These are phyloP conservation scores for Simmondsia chinensis DNA, from an alignment of 148 eudicot genomes.

Conservation along the genomic window DNA sequence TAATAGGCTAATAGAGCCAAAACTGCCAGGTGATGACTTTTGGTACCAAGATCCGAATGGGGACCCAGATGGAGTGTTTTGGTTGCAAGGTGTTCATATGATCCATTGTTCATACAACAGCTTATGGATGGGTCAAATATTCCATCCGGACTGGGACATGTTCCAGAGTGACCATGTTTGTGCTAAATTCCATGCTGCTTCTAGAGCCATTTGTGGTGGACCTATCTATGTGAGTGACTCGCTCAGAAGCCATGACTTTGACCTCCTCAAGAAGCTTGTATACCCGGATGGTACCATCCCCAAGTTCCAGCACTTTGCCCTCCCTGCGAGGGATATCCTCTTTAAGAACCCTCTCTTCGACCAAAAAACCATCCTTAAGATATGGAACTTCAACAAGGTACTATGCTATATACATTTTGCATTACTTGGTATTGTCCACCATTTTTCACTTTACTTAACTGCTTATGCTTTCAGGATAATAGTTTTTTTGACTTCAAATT, in stretches of 20 bases:
- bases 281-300: slow-evolving; percentile 49
- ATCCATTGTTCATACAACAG: slow-evolving; percentile 63
- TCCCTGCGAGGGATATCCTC: slow-evolving; percentile 49
- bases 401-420: too few relatives aligned
- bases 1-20: too few relatives aligned
- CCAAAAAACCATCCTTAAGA: slow-evolving; percentile 34
- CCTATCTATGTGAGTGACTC: slow-evolving; percentile 53
- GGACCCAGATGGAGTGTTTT: slow-evolving; percentile 46
- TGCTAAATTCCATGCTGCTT: slow-evolving; percentile 49
- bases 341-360: slow-evolving; percentile 49
- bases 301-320: slow-evolving; percentile 41
- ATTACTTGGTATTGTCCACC: not conserved
- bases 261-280: slow-evolving; percentile 32
- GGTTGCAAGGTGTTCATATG: slow-evolving; percentile 64
- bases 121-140: slow-evolving; percentile 57
- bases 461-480: too few relatives aligned
- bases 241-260: slow-evolving; percentile 45
- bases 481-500: too few relatives aligned
- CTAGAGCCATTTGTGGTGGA: slow-evolving; percentile 55
- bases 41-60: slow-evolving; percentile 48
- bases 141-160: slow-evolving; percentile 66
- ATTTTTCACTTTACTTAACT: not conserved
- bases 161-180: slow-evolving; percentile 44
- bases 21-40: slow-evolving; percentile 48
- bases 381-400: slow-evolving; percentile 59